phyloP scores from a whole-genome alignment of 2,329 filamentous ascomycete genomes.

The Verticillium albo-atrum region DNA sequence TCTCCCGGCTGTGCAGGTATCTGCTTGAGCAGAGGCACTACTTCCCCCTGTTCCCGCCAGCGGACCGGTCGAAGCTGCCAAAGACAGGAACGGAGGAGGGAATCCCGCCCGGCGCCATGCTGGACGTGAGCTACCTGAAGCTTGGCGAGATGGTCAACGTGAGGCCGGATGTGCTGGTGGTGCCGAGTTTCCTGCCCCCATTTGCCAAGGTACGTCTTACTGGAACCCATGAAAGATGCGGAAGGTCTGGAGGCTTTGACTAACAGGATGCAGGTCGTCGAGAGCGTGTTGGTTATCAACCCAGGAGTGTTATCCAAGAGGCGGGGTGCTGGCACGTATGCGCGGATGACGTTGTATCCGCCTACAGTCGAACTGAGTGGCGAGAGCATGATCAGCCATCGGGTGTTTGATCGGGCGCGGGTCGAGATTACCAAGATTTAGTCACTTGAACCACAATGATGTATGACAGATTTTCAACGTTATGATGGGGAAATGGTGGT shows the following conservation, averaged over 20 bases:
- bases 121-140: constrained; percentile 82
- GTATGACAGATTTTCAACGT: neutral
- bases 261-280: constrained; percentile 64
- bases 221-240: neutral
- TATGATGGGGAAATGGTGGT: constrained; percentile 5
- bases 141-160: constrained; percentile 88
- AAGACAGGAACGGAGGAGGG: constrained; percentile 58
- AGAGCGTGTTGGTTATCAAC: constrained; percentile 86
- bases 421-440: constrained; percentile 83
- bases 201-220: constrained; percentile 71
- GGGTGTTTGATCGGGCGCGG: constrained; percentile 74
- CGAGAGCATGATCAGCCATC: constrained; percentile 62
- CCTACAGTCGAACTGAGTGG: constrained; percentile 56
- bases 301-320: constrained; percentile 84
- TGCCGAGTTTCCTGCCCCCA: constrained; percentile 77
- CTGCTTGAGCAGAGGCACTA: constrained; percentile 89
- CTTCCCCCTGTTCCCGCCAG: constrained; percentile 82
- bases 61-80: constrained; percentile 62
- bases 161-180: constrained; percentile 76
- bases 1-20: constrained; percentile 69
- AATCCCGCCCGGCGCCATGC: constrained; percentile 65
- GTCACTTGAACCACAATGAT: constrained; percentile 7
- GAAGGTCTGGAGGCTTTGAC: too few relatives aligned
- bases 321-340: constrained; percentile 79
- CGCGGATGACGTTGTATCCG: constrained; percentile 70